Conservation (phyloP, 768 basidiomycete genomes). For the Russula dissimulans region DNA sequence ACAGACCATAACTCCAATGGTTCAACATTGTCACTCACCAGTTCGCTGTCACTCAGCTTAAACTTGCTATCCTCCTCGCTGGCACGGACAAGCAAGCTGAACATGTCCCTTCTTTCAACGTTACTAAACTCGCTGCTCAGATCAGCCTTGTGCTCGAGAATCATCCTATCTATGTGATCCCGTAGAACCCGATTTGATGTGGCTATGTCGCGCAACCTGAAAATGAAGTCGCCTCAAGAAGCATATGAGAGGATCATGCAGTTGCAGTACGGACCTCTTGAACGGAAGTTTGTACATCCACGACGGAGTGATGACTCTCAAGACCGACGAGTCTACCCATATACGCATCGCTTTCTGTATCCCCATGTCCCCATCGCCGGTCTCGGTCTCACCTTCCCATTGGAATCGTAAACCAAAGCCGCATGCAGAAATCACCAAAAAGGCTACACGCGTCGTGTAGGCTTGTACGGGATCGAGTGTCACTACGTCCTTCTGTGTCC, state of each 20-base stretch:
- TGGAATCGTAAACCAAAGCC: constrained; percentile 17
- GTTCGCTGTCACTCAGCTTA: constrained; percentile 6
- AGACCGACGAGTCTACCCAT: neutral
- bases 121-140: neutral
- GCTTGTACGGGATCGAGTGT: constrained; percentile 8
- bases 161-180: neutral
- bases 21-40: constrained; percentile 6
- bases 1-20: neutral
- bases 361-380: constrained; percentile 2
- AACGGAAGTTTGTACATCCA: constrained; percentile 10
- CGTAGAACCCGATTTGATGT: neutral
- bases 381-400: neutral
- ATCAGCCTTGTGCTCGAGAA: constrained; percentile 13
- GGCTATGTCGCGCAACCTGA: neutral
- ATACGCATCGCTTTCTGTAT: constrained; percentile 10
- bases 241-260: neutral
- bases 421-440: constrained; percentile 19
- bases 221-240: neutral
- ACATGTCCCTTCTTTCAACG: constrained; percentile 7
- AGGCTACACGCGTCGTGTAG: constrained; percentile 17
- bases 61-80: constrained; percentile 9
- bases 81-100: constrained; percentile 18
- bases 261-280: neutral
- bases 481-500: constrained; percentile 8
- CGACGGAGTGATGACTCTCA: neutral